Evolutionary conservation across 257 asterid genomes (phyloP), one percentile per base, ranked within the genome.

Genomic region (Lithospermum erythrorhizon): DNA sequence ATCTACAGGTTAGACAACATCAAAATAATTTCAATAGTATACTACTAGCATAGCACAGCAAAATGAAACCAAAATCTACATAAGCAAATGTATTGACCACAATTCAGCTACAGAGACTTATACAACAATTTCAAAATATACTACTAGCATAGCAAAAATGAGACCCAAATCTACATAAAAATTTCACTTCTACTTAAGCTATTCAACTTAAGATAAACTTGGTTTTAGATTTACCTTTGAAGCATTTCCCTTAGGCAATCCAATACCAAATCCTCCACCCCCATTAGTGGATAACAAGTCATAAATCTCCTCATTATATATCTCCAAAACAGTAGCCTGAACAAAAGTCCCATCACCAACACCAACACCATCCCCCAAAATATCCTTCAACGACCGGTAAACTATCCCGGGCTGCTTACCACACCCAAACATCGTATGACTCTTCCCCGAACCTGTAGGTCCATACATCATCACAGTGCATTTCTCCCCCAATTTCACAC

Each of bases 401-500:
- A 93, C 99, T 32, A 93, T 86, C 59, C 99, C 99, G 0, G 88
- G 94, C 65, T 80, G 85, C 49, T 76, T 84, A 52, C 64, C 35
- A 64, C 85, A 78, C 29, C 99, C 99, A 57, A 93, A 93, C 99
- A 93, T 93, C 0, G 95, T 93, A 58, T 93, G 94, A 47, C 96
- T 86, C 79, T 93, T 93, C 0, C 99, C 99, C 0, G 99, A 82
- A 9, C 99, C 99, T 0, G 99, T 86, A 1, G 97, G 99, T 0
- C 99, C 99, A 48, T 91, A 91, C 98, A 88, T 88, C 96, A 91
- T 88, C 0, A 91, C 74, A 0, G 98, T 88, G n/a, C 99, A 93
- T 60, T 84, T 89, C 32, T 76, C 86, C 41, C 99, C 99, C 65
- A 82, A 7, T 65, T 83, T 89, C 29, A 93, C 97, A 0, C 87